These are phyloP conservation scores for Arachis monticola DNA, from an alignment of 331 rosid species.

Conservation along the genomic window DNA sequence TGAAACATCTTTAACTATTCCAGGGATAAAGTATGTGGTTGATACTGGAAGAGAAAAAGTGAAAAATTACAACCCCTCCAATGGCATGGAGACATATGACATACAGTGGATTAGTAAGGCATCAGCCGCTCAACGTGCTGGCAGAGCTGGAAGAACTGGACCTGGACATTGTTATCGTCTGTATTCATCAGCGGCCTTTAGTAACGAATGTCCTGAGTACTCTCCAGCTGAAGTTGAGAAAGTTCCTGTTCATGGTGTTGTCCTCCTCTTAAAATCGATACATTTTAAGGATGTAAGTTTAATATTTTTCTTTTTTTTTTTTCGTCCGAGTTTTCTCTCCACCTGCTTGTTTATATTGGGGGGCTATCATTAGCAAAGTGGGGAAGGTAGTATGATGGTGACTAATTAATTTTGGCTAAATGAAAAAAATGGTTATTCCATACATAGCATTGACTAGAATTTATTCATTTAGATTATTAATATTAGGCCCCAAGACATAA, in stretches of 20 bases:
- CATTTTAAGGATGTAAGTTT: constrained; percentile 65
- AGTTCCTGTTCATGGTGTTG: constrained; percentile 84
- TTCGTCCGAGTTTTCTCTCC: constrained; percentile 16
- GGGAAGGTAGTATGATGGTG: constrained; percentile 19
- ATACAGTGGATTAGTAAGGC: constrained; percentile 94
- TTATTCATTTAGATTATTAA: constrained; percentile 1
- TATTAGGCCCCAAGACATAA: constrained; percentile 10
- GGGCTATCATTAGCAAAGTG: constrained; percentile 3
- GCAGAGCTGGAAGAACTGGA: constrained; percentile 94
- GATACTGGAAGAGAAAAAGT: constrained; percentile 91
- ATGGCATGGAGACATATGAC: constrained; percentile 81
- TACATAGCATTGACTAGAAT: constrained; percentile 7
- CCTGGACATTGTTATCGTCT: constrained; percentile 86
- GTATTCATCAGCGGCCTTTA: constrained; percentile 81
- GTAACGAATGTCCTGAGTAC: constrained; percentile 64
- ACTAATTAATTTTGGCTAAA: constrained; percentile 26
- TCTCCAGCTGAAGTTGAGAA: constrained; percentile 78
- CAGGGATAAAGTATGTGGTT: constrained; percentile 88
- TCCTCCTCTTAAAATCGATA: constrained; percentile 89
- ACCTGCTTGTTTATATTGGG: constrained; percentile 26
- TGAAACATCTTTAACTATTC: constrained; percentile 94
- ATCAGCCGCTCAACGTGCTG: constrained; percentile 83
- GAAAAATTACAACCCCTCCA: constrained; percentile 71
- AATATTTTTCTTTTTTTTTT: background rate
- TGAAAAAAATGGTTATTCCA: background rate